Base-by-base conservation (phyloP, 371 early-diverging fungal genomes). In the Rhizopus sp. region DNA sequence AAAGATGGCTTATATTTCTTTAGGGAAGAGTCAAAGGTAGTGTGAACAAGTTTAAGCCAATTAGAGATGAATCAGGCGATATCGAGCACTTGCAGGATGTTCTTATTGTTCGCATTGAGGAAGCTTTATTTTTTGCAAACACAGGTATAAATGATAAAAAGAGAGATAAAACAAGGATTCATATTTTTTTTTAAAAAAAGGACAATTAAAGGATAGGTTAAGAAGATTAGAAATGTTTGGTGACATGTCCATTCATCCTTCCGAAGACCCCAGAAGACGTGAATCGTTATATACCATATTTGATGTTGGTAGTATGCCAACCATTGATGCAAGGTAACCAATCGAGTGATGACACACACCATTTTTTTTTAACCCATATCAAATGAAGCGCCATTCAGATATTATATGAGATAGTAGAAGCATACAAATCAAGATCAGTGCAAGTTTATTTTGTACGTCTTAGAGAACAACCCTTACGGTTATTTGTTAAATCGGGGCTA, bases 101-200 rank as follows among this genome's bases (percentile, higher is more conserved):
- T 16, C 70, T 96, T 34, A 83, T 97, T 57, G 86, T 97, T 55
- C 82, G 89, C 49, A 82, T 97, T 31, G 93, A 95, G 55, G 98
- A 97, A 60, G 86, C 89, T 0, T 72, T 97, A 31, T 94, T 89
- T 67, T 97, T 97, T 80, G 96, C 96, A 42, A 97, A 97, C 67
- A 88, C 92, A 44, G 96, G 78, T 72, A 67, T 23, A 23, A 23
- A 23, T 23, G 23, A 23, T 23, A 23, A 42, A n/a, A 12, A 12
- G 32, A 34, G 17, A 57, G 0, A 37, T 30, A 12, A 29, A 31
- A 7, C 23, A 13, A 32, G 9, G 12, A 1, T 35, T 35, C 5
- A 5, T 15, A n/a, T n/a, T 37, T 39, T 29, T 16, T 39, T 15
- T 33, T 54, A 5, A 10, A 32, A 50, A 17, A 46, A 76, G 80